phyloP scores from a whole-genome alignment of 1,139 yeast genomes.

The Debaryomycetaceae sp. region DNA sequence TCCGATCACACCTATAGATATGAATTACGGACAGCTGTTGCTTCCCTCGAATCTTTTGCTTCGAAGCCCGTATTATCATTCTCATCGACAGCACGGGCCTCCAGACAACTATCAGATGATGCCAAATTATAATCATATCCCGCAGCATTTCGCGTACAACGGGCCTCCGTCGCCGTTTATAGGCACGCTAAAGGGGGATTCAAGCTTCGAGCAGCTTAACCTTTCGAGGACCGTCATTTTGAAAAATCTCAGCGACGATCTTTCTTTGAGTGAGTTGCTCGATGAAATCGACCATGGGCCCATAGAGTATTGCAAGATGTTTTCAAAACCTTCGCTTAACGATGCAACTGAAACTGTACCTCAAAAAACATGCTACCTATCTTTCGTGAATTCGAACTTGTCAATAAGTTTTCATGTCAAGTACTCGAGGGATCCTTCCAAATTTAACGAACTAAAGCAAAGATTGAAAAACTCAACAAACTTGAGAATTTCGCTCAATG shows the following conservation, averaged over 20 bases:
- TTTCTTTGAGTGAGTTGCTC: slow-evolving; percentile 30
- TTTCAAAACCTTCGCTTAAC: slow-evolving; percentile 28
- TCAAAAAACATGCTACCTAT: slow-evolving; percentile 33
- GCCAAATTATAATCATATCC: slow-evolving; percentile 5
- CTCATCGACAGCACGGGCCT: slow-evolving; percentile 8
- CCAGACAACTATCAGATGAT: slow-evolving; percentile 2
- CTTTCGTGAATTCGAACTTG: slow-evolving; percentile 38
- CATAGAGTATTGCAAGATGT: slow-evolving; percentile 40
- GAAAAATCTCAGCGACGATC: slow-evolving; percentile 25
- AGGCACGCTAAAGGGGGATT: slow-evolving; percentile 16
- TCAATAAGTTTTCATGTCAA: slow-evolving; percentile 34
- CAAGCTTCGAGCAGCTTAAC: slow-evolving; percentile 30
- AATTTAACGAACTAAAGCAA: slow-evolving; percentile 24
- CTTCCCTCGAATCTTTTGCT: slow-evolving; percentile 66
- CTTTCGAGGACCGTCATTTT: slow-evolving; percentile 39
- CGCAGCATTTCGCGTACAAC: slow-evolving; percentile 9
- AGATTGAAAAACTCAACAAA: slow-evolving; percentile 26
- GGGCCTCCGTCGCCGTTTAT: slow-evolving; percentile 18
- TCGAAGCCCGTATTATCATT: slow-evolving; percentile 59
- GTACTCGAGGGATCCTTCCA: slow-evolving; percentile 26
- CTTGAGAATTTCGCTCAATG: slow-evolving; percentile 32
- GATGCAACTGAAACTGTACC: slow-evolving; percentile 19
- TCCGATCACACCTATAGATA: slow-evolving; percentile 48
- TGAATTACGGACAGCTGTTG: slow-evolving; percentile 58
- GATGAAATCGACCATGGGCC: slow-evolving; percentile 41